phyloP scores from a whole-genome alignment of 2,329 filamentous ascomycete species.

The Coniella vitis region DNA sequence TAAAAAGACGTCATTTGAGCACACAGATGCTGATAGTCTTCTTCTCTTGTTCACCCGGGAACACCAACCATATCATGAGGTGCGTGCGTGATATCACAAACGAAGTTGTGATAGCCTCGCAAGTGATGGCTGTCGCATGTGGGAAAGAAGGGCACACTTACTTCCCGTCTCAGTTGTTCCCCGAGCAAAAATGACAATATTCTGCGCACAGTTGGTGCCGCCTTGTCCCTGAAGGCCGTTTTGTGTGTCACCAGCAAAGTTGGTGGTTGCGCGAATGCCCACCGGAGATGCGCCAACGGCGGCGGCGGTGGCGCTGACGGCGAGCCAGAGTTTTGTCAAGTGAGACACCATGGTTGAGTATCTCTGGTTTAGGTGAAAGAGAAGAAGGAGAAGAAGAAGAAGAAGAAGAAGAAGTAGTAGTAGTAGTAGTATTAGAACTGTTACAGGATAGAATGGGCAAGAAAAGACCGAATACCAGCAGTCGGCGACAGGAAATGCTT shows the following conservation, averaged over 20 bases:
- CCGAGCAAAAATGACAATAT: conserved; percentile 25
- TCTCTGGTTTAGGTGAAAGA: not conserved
- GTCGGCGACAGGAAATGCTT: too few relatives aligned
- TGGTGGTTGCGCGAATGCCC: not conserved
- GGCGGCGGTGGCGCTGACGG: not conserved
- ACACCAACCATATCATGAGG: too few relatives aligned
- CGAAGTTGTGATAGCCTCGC: too few relatives aligned
- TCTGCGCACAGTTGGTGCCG: conserved; percentile 7
- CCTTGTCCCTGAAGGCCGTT: conserved; percentile 3
- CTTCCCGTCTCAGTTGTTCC: conserved; percentile 23
- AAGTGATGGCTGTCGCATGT: too few relatives aligned
- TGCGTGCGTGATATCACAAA: too few relatives aligned
- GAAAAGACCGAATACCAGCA: too few relatives aligned
- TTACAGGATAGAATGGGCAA: too few relatives aligned
- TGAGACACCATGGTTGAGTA: not conserved
- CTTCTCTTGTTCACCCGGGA: too few relatives aligned
- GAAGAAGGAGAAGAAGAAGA: not conserved
- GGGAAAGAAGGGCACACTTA: not conserved
- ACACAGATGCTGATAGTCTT: too few relatives aligned
- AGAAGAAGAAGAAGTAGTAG: not conserved
- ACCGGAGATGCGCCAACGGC: not conserved
- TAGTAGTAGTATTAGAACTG: not conserved
- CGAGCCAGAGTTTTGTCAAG: not conserved
- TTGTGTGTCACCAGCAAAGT: conserved; percentile 1
- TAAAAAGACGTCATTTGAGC: too few relatives aligned